Percentiles rank a stretch among this genome's conserved stretches.
phyloP scores from a whole-genome alignment of 2,329 filamentous ascomycete genomes.

The Dothideomycetes sp. region DNA sequence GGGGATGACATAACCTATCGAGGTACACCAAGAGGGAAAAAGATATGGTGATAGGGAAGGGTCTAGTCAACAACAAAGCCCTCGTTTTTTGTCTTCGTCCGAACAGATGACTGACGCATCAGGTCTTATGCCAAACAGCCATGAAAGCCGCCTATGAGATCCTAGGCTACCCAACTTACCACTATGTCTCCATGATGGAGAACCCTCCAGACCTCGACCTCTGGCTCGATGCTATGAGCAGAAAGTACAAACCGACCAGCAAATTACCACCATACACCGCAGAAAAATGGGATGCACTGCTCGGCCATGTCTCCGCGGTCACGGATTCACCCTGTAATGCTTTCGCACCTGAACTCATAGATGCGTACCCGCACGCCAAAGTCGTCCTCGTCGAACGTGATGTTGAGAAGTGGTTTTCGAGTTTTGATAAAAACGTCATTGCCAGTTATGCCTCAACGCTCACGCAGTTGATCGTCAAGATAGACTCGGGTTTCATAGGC shows the following conservation, averaged over 20 bases:
- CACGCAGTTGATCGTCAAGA: not conserved
- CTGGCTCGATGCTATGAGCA: slow-evolving; percentile 20
- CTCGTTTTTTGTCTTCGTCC: too few relatives aligned
- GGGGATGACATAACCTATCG: too few relatives aligned
- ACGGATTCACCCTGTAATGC: slow-evolving; percentile 26
- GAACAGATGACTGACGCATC: too few relatives aligned
- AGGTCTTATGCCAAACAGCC: too few relatives aligned
- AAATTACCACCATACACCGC: slow-evolving; percentile 14
- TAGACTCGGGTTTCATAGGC: not conserved
- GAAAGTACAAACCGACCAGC: slow-evolving; percentile 17
- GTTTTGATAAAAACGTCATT: slow-evolving; percentile 10
- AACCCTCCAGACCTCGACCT: slow-evolving; percentile 17
- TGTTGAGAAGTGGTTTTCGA: slow-evolving; percentile 21
- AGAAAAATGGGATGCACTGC: slow-evolving; percentile 24
- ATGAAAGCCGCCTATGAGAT: slow-evolving; percentile 17
- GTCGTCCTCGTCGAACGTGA: slow-evolving; percentile 27
- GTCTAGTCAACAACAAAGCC: too few relatives aligned
- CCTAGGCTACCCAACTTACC: slow-evolving; percentile 19
- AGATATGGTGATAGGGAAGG: too few relatives aligned
- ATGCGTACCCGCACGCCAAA: slow-evolving; percentile 30
- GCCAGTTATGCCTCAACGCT: not conserved
- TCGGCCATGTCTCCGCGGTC: slow-evolving; percentile 25
- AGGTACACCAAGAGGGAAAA: too few relatives aligned
- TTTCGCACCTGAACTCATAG: slow-evolving; percentile 30
- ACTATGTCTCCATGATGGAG: slow-evolving; percentile 19